A percentile compares a stretch with the other conserved stretches of the same genome.
These are phyloP conservation scores for Metschnikowia peoriensis DNA, from an alignment of 805 yeast species.

Conservation along the genomic window DNA sequence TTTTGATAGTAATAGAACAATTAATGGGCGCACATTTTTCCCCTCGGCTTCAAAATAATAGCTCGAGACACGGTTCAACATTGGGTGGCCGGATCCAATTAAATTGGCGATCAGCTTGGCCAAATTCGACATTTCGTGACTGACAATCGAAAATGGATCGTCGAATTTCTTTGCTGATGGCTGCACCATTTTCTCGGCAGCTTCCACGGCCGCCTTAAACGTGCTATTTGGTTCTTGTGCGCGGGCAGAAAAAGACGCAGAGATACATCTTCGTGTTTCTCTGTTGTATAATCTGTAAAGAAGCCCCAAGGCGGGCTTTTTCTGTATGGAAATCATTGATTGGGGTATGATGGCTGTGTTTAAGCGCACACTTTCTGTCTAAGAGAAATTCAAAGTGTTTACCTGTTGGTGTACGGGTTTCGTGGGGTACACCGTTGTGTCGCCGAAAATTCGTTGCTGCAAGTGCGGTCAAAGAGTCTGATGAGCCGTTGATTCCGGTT, in stretches of 20 bases:
- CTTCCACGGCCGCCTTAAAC: constrained; percentile 56
- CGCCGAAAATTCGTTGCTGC: too few relatives aligned
- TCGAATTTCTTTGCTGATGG: constrained; percentile 43
- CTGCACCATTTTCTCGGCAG: constrained; percentile 74
- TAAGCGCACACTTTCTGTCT: not conserved
- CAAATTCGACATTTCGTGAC: constrained; percentile 86
- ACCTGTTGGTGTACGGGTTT: not conserved
- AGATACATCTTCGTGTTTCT: constrained; percentile 7
- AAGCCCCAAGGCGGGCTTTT: constrained; percentile 9
- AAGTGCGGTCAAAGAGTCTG: too few relatives aligned
- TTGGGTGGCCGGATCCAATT: constrained; percentile 92
- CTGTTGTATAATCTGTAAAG: constrained; percentile 2
- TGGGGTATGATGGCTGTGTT: not conserved
- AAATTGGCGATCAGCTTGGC: constrained; percentile 84
- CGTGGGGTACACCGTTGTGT: too few relatives aligned
- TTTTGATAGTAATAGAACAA: constrained; percentile 79
- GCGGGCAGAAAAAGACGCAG: not conserved
- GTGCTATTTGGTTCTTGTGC: constrained; percentile 14
- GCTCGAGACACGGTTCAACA: constrained; percentile 85
- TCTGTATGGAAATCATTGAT: constrained; percentile 8
- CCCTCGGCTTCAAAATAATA: constrained; percentile 97
- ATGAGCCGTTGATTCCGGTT: too few relatives aligned
- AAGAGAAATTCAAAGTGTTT: not conserved
- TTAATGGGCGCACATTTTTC: constrained; percentile 88
- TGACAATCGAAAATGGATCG: constrained; percentile 89